These are phyloP conservation scores for Cutaneotrichosporon sp. DNA, from an alignment of 1,284 basidiomycete species.

Conservation along the genomic window DNA sequence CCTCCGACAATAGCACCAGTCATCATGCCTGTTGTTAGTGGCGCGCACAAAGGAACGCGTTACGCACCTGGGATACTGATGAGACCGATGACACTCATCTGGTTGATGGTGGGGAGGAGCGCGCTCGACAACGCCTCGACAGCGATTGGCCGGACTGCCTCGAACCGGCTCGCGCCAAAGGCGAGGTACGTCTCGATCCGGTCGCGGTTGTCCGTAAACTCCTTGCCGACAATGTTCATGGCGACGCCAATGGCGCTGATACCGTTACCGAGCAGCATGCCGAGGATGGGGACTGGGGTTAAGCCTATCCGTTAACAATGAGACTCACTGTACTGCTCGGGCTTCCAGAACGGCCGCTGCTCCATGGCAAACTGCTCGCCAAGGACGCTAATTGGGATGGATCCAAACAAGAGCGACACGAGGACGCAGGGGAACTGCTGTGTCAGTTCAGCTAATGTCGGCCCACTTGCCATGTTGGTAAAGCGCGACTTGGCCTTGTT, in stretches of 20 bases:
- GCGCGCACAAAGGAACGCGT: not conserved
- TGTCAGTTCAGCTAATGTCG: not conserved
- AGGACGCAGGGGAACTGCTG: slow-evolving; percentile 64
- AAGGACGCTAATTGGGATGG: slow-evolving; percentile 71
- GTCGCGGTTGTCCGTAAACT: slow-evolving; percentile 62
- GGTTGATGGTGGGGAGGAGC: slow-evolving; percentile 71
- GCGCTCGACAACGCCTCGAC: slow-evolving; percentile 70
- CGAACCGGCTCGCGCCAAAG: slow-evolving; percentile 69
- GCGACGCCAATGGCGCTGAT: slow-evolving; percentile 69
- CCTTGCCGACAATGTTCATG: slow-evolving; percentile 50
- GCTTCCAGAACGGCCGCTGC: slow-evolving; percentile 69
- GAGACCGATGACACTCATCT: slow-evolving; percentile 78
- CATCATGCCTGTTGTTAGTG: slow-evolving; percentile 62
- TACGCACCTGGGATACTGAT: slow-evolving; percentile 53
- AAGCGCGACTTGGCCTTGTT: slow-evolving; percentile 73
- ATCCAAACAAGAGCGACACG: slow-evolving; percentile 63
- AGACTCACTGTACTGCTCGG: slow-evolving; percentile 66
- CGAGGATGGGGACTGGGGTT: slow-evolving; percentile 66
- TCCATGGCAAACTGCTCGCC: slow-evolving; percentile 73
- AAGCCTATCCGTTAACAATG: not conserved
- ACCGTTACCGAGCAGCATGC: slow-evolving; percentile 79
- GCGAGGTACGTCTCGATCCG: slow-evolving; percentile 77
- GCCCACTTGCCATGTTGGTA: slow-evolving; percentile 63
- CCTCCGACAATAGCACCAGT: slow-evolving; percentile 82
- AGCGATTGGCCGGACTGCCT: slow-evolving; percentile 71